A percentile compares a stretch with the other conserved stretches of the same genome.
These are phyloP conservation scores for Lipomyces mesembrius DNA, from an alignment of 805 yeast genomes.

Conservation along the genomic window DNA sequence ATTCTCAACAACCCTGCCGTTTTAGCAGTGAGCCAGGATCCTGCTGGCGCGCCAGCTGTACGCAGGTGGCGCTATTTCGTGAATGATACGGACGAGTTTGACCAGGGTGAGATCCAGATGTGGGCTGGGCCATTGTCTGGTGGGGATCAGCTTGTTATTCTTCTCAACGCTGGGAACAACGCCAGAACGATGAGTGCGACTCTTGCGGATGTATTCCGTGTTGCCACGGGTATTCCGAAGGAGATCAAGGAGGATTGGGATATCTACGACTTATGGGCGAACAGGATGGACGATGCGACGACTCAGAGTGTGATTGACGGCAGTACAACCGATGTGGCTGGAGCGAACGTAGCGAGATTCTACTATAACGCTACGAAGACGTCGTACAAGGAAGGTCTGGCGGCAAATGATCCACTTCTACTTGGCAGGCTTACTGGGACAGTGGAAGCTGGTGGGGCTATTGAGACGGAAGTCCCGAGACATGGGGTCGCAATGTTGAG, in stretches of 20 bases:
- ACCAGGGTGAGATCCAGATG: slow-evolving; percentile 1
- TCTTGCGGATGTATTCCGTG: not conserved
- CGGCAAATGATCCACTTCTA: not conserved
- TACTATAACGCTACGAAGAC: not conserved
- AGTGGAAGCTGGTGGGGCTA: not conserved
- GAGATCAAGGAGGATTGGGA: not conserved
- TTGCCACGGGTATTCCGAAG: not conserved
- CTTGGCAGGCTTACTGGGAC: not conserved
- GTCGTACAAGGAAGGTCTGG: not conserved
- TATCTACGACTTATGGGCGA: not conserved
- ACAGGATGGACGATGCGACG: not conserved
- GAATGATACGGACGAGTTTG: slow-evolving; percentile 12
- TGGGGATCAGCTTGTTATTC: not conserved
- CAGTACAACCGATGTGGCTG: not conserved
- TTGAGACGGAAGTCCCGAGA: not conserved
- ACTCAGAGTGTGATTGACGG: not conserved
- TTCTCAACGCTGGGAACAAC: not conserved
- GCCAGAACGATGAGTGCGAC: not conserved
- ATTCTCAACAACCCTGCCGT: slow-evolving; percentile 34
- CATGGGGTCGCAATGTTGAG: not conserved
- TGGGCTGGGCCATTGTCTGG: not conserved
- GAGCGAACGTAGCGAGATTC: not conserved
- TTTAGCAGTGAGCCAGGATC: slow-evolving; percentile 44
- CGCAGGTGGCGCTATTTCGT: slow-evolving; percentile 5
- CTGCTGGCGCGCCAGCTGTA: slow-evolving; percentile 34